A percentile compares a stretch with the other conserved stretches of the same genome.
These are phyloP conservation scores for Silene latifolia DNA, from an alignment of 148 eudicot genomes.

Conservation along the genomic window DNA sequence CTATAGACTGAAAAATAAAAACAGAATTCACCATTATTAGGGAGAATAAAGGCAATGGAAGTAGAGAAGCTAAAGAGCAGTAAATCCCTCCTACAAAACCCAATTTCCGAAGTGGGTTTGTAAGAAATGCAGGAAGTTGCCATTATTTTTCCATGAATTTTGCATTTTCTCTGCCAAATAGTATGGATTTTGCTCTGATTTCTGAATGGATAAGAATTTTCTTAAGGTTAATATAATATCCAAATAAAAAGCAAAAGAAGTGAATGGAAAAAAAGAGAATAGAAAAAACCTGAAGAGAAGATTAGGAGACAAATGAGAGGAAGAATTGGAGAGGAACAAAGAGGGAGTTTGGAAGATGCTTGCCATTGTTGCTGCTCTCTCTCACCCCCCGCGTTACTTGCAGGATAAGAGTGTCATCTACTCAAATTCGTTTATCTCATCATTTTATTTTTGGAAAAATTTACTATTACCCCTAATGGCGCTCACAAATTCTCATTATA, in stretches of 20 bases:
- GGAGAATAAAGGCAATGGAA: constrained; percentile 45
- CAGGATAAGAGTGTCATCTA: constrained; percentile 15
- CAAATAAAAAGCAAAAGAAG: neutral
- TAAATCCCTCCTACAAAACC: constrained; percentile 64
- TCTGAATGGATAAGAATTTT: constrained; percentile 25
- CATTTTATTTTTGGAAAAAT: neutral
- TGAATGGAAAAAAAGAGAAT: neutral
- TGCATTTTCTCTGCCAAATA: constrained; percentile 35
- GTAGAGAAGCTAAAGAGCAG: constrained; percentile 58
- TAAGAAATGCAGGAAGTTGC: constrained; percentile 16
- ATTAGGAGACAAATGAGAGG: constrained; percentile 19
- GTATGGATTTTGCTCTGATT: constrained; percentile 22
- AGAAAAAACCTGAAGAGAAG: constrained; percentile 31
- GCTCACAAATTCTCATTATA: too few species aligned
- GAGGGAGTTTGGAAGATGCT: constrained; percentile 31
- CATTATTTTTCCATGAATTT: constrained; percentile 25
- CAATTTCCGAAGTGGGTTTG: constrained; percentile 37
- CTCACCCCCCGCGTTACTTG: constrained; percentile 7
- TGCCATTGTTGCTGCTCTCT: constrained; percentile 33
- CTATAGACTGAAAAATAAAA: too few species aligned
- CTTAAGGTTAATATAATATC: neutral
- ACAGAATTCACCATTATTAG: constrained; percentile 38
- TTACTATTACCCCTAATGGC: too few species aligned
- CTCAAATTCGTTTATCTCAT: neutral
- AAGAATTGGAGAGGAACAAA: constrained; percentile 21